phyloP scores from a whole-genome alignment of 257 asterid species.

The Cordia subcordata region DNA sequence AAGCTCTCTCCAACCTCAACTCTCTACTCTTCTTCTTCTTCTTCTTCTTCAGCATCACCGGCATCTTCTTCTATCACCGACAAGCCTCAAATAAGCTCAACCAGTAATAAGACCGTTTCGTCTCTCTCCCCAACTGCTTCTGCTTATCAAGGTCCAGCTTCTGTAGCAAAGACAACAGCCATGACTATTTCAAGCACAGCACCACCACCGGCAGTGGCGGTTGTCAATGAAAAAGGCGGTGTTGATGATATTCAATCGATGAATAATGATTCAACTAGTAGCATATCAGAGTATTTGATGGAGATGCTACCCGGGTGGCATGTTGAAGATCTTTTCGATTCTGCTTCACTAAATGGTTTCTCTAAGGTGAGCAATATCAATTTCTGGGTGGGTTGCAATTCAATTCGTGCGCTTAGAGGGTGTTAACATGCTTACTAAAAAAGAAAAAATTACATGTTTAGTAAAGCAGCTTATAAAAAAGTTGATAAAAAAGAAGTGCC shows the following conservation, averaged over 20 bases:
- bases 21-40: conserved; percentile 29
- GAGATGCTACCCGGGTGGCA: conserved; percentile 90
- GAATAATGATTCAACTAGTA: conserved; percentile 35
- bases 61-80: conserved; percentile 1
- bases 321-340: conserved; percentile 75
- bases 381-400: not conserved
- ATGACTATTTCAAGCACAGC: conserved; percentile 14
- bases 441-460: too few relatives aligned
- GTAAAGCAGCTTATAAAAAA: too few relatives aligned
- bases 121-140: conserved; percentile 4
- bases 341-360: conserved; percentile 43
- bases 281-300: conserved; percentile 76
- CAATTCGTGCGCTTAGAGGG: not conserved
- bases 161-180: not conserved
- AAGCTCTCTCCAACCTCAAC: conserved; percentile 50
- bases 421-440: not conserved
- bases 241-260: conserved; percentile 2
- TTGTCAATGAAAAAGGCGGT: conserved; percentile 3
- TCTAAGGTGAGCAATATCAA: conserved; percentile 59
- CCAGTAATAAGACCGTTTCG: conserved; percentile 16
- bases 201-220: conserved; percentile 6
- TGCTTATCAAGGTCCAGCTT: conserved; percentile 5
- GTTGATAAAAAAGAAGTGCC: too few relatives aligned
- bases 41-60: conserved; percentile 1
- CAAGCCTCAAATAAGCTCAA: conserved; percentile 25